These are phyloP conservation scores for Fusarium sterilihyphosum DNA, from an alignment of 2,329 filamentous ascomycete genomes.

Conservation along the genomic window DNA sequence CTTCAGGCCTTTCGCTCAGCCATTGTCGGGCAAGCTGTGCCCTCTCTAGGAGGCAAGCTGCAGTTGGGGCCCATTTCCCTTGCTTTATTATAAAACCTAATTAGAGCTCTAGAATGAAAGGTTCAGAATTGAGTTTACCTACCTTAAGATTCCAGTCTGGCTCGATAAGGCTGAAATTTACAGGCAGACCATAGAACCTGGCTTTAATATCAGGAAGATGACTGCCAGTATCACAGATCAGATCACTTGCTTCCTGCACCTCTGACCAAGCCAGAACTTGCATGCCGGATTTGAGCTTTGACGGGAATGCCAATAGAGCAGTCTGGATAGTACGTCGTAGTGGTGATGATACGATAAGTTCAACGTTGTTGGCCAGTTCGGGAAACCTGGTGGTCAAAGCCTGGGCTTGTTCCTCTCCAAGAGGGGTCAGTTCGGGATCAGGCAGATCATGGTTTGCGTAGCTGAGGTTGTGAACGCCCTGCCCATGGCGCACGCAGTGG, in stretches of 20 bases:
- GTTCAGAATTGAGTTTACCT: neutral
- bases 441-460: neutral
- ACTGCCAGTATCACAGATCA: neutral
- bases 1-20: neutral
- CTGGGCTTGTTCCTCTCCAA: neutral
- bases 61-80: neutral
- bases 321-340: neutral
- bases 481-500: neutral
- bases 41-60: neutral
- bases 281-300: neutral
- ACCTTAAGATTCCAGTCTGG: neutral
- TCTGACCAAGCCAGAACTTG: neutral
- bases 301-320: neutral
- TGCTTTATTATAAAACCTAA: neutral
- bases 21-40: neutral
- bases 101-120: neutral
- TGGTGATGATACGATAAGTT: neutral
- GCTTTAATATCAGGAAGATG: neutral
- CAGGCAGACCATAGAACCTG: neutral
- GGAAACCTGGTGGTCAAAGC: neutral
- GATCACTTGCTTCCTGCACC: neutral
- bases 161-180: neutral
- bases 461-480: neutral
- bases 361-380: neutral
- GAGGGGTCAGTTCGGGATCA: neutral